These are phyloP conservation scores for Aplosporella prunicola DNA, from an alignment of 2,329 filamentous ascomycete species.

Conservation along the genomic window DNA sequence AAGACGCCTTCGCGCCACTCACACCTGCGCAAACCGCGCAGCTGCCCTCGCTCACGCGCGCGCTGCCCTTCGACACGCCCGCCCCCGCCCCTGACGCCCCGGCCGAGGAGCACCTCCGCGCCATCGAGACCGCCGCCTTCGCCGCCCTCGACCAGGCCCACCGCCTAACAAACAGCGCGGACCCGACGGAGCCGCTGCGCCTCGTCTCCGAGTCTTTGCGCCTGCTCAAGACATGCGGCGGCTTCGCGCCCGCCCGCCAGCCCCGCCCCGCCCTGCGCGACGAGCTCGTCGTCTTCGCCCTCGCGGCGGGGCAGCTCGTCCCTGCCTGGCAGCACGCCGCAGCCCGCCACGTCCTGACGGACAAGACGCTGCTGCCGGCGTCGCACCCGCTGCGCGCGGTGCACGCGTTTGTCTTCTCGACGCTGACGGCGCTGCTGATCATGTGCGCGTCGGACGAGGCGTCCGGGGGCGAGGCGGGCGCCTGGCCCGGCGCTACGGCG, in stretches of 20 bases:
- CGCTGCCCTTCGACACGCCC: neutral
- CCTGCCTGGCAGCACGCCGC: constrained; percentile 43
- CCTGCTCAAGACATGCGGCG: too few relatives aligned
- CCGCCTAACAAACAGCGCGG: too few relatives aligned
- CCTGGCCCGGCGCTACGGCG: neutral
- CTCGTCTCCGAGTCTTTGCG: constrained; percentile 32
- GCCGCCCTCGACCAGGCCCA: constrained; percentile 14
- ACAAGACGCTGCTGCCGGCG: constrained; percentile 42
- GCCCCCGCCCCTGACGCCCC: neutral
- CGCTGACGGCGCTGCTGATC: constrained; percentile 28
- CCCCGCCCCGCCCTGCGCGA: constrained; percentile 47
- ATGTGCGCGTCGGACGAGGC: constrained; percentile 14
- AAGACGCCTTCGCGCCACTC: constrained; percentile 35
- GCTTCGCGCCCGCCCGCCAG: constrained; percentile 43
- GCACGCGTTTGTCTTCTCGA: constrained; percentile 34
- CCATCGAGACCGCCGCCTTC: constrained; percentile 15
- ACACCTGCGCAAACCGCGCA: neutral
- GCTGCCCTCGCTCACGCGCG: neutral
- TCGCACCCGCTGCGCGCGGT: constrained; percentile 47
- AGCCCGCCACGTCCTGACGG: constrained; percentile 42
- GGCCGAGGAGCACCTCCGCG: neutral
- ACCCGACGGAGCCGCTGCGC: constrained; percentile 28
- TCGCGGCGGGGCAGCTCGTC: constrained; percentile 33
- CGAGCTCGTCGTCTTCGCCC: constrained; percentile 41
- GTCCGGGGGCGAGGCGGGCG: neutral